A percentile compares a stretch with the other conserved stretches of the same genome.
Conservation (phyloP, 352 stramenopile genomes). For the Blastocystis sp. region DNA sequence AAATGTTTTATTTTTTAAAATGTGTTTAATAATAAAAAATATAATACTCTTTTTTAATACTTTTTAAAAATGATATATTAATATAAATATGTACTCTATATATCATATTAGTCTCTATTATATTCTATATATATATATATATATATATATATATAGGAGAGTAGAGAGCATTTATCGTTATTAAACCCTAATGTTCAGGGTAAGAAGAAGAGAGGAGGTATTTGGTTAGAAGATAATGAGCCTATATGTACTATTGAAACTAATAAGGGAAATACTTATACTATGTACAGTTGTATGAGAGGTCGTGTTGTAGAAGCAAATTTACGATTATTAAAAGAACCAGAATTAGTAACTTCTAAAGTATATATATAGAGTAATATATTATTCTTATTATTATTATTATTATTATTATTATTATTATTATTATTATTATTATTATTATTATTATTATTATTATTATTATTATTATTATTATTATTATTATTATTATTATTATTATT, state of each 20-base stretch:
- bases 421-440: too few relatives aligned
- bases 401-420: too few relatives aligned
- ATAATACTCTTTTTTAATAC: too few relatives aligned
- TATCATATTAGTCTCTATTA: too few relatives aligned
- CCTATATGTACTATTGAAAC: slow-evolving; percentile 18
- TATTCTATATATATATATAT: background rate
- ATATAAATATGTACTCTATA: too few relatives aligned
- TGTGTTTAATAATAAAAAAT: too few relatives aligned
- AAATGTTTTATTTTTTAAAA: too few relatives aligned
- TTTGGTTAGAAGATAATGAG: slow-evolving; percentile 35
- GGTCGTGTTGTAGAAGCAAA: slow-evolving; percentile 22
- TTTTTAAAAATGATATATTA: too few relatives aligned
- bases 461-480: too few relatives aligned
- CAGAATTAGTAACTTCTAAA: slow-evolving; percentile 15
- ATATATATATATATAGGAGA: background rate
- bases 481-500: too few relatives aligned
- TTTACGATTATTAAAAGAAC: slow-evolving; percentile 24
- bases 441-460: too few relatives aligned
- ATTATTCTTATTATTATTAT: too few relatives aligned
- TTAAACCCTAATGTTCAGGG: slow-evolving; percentile 13
- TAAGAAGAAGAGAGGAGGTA: slow-evolving; percentile 31
- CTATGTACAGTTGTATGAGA: slow-evolving; percentile 9
- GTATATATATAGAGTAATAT: background rate
- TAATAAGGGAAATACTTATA: background rate
- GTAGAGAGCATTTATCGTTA: slow-evolving; percentile 13